Evolutionary conservation across 495 filamentous ascomycete genomes (phyloP).

Genomic region (Penicillium maclennaniae): DNA sequence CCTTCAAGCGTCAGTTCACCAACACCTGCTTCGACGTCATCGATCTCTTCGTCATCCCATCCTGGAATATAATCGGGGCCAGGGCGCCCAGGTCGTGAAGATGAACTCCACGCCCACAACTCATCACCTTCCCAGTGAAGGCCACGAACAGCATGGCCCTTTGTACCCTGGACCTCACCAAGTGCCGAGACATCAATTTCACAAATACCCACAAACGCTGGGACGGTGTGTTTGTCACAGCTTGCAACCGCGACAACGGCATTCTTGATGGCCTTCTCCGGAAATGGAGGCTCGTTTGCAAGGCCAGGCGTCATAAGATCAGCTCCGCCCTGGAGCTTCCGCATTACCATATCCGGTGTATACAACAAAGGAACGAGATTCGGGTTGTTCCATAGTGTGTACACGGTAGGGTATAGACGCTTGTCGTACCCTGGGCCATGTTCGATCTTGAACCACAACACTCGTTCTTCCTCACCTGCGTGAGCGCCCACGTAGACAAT

Average conservation of each 20-base stretch:
- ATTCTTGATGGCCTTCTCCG: slow-evolving; percentile 55
- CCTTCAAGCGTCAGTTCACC: slow-evolving; percentile 41
- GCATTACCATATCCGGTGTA: slow-evolving; percentile 58
- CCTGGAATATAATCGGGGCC: slow-evolving; percentile 49
- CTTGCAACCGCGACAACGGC: slow-evolving; percentile 65
- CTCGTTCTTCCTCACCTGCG: slow-evolving; percentile 54
- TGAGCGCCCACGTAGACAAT: slow-evolving; percentile 63
- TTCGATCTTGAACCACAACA: slow-evolving; percentile 67
- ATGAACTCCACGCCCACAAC: slow-evolving; percentile 61
- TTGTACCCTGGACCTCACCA: slow-evolving; percentile 56
- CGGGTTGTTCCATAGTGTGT: slow-evolving; percentile 65
- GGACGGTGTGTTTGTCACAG: slow-evolving; percentile 55
- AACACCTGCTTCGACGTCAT: slow-evolving; percentile 38
- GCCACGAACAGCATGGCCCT: slow-evolving; percentile 64
- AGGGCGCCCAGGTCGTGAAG: slow-evolving; percentile 48
- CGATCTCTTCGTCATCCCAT: slow-evolving; percentile 37
- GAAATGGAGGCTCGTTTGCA: slow-evolving; percentile 66
- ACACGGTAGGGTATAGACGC: slow-evolving; percentile 64
- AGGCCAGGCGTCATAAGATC: slow-evolving; percentile 76
- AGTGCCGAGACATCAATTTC: slow-evolving; percentile 62
- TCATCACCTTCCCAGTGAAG: slow-evolving; percentile 75
- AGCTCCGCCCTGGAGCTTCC: slow-evolving; percentile 61
- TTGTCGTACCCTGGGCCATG: slow-evolving; percentile 47
- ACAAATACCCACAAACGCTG: slow-evolving; percentile 62
- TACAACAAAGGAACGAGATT: slow-evolving; percentile 59